These are phyloP conservation scores for Blastocystis sp. DNA, from an alignment of 352 stramenopile genomes.

Conservation along the genomic window DNA sequence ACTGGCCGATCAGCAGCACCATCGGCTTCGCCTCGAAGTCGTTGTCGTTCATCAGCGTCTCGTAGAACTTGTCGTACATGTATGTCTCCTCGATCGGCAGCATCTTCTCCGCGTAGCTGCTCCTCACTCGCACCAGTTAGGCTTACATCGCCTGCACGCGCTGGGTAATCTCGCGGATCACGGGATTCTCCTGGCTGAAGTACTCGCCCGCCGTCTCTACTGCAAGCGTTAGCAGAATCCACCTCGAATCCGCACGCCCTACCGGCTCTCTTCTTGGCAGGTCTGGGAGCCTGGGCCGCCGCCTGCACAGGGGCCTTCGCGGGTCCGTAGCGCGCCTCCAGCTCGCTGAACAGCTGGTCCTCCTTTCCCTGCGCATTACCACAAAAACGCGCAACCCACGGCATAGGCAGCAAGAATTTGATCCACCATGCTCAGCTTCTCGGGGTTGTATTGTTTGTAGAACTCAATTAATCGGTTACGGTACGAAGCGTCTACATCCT, in stretches of 20 bases:
- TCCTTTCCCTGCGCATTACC: conserved; percentile 42
- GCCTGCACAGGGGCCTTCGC: background rate
- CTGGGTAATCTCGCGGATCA: conserved; percentile 63
- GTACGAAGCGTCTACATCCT: conserved; percentile 50
- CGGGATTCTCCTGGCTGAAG: conserved; percentile 65
- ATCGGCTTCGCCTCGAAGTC: conserved; percentile 96
- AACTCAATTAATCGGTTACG: conserved; percentile 54
- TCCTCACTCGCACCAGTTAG: background rate
- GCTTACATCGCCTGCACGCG: conserved; percentile 52
- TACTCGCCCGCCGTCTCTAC: conserved; percentile 58
- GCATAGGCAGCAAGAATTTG: conserved; percentile 66
- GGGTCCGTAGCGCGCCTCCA: conserved; percentile 58
- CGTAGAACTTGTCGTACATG: conserved; percentile 87
- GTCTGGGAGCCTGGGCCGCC: background rate
- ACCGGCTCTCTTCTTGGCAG: background rate
- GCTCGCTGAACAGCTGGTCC: conserved; percentile 60
- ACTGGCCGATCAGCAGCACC: conserved; percentile 94
- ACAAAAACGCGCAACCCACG: background rate
- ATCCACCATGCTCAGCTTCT: conserved; percentile 65
- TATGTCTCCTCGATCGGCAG: conserved; percentile 85
- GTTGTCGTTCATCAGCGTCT: conserved; percentile 84
- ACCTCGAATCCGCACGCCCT: background rate
- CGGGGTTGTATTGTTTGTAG: conserved; percentile 67
- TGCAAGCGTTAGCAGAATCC: conserved; percentile 2
- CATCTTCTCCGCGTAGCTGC: conserved; percentile 72